phyloP scores from a whole-genome alignment of 2,329 filamentous ascomycete species.

The Rhinocladiella mackenziei region DNA sequence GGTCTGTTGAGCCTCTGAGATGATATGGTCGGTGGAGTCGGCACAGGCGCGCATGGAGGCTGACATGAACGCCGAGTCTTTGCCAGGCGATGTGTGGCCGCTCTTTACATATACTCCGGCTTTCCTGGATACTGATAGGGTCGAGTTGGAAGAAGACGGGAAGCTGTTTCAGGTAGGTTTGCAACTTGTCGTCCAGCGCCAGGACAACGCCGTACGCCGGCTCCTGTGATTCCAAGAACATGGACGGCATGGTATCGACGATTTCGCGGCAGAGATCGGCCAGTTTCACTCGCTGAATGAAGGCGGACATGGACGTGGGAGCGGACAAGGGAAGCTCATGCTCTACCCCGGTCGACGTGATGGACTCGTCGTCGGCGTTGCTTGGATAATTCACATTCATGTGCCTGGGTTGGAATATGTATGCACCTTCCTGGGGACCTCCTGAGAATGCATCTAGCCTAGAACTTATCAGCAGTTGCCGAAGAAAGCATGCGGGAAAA shows the following conservation, averaged over 20 bases:
- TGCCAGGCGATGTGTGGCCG: conserved; percentile 4
- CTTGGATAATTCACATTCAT: conserved; percentile 4
- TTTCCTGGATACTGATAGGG: conserved; percentile 1
- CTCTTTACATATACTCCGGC: background rate
- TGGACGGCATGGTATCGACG: background rate
- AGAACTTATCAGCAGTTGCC: background rate
- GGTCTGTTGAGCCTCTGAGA: conserved; percentile 1
- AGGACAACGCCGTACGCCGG: background rate
- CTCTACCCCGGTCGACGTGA: background rate
- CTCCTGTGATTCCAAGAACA: conserved; percentile 1
- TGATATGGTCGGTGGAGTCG: conserved; percentile 4
- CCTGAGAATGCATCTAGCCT: conserved; percentile 4
- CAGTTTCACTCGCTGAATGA: conserved; percentile 4
- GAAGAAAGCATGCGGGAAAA: background rate
- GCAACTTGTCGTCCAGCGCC: background rate
- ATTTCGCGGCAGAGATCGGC: conserved; percentile 3
- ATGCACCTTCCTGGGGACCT: conserved; percentile 1
- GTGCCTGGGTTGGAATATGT: conserved; percentile 1
- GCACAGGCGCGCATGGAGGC: conserved; percentile 4
- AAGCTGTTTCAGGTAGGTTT: background rate
- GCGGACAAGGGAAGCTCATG: background rate
- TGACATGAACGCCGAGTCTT: conserved; percentile 1
- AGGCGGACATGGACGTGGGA: conserved; percentile 1
- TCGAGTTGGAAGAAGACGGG: conserved; percentile 5
- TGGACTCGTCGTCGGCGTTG: conserved; percentile 1